Evolutionary conservation across 805 yeast genomes (phyloP), one percentile per base, ranked within the genome.

Genomic region (Wickerhamomyces bovis): DNA sequence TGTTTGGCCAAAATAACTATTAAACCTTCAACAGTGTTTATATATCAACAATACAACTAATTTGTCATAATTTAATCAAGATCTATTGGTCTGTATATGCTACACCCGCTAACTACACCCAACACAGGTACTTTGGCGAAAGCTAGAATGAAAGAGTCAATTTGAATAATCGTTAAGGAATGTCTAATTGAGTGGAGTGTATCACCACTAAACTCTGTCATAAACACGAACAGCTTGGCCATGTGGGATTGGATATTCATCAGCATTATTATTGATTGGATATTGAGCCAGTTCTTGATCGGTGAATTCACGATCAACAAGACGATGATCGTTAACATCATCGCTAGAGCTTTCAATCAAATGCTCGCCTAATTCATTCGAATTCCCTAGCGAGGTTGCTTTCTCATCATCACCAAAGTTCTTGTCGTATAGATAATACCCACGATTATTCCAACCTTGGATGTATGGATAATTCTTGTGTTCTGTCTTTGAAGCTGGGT

Each of bases 401-500:
- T 41, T 41, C 10, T 44, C 49, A 15, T 40, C 39, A 36, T 23
- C 45, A n/a, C 56, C 60, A 44, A 46, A 53, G 44, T 55, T 22
- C 22, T 49, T 38, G 9, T 55, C 61, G 28, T 60, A 60, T 28
- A 54, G 40, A 38, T 58, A 60, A 44, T 46, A 60, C 3, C 58
- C 62, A 19, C 49, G 38, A 4, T 52, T 43, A 23, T 47, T 53
- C 59, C 59, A 58, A n/a, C 53, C 50, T n/a, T 49, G 44, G 31
- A 60, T 60, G 28, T 51, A 50, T 35, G 56, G 62, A 7, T 43
- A 44, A 42, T 58, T 54, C 41, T 53, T 53, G 42, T 54, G 60
- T 1, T 50, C 50, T 39, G 56, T 58, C 50, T 69, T 67, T 18
- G 81, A 76, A 19, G 85, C 82, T 1, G 89, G 83, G 55, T 76